A percentile compares a stretch with the other conserved stretches of the same genome.
phyloP scores from a whole-genome alignment of 306 rosid species.

The Rubus parviflorus region DNA sequence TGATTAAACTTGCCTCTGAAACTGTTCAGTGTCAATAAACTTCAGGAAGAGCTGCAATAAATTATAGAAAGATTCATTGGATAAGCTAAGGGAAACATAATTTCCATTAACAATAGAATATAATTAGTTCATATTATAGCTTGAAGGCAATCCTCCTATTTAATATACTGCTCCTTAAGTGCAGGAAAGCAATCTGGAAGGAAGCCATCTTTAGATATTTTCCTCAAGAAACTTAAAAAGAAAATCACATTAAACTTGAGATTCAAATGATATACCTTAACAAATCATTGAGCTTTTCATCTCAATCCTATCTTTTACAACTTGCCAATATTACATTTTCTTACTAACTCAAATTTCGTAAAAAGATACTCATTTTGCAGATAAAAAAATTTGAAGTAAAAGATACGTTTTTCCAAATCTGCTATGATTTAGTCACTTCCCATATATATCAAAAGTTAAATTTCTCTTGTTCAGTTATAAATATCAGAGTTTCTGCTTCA shows the following conservation, averaged over 20 bases:
- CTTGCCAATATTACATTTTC: not conserved
- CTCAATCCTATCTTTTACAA: not conserved
- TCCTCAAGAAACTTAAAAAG: not conserved
- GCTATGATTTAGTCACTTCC: not conserved
- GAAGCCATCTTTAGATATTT: not conserved
- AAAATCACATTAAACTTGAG: not conserved
- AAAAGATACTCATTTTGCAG: not conserved
- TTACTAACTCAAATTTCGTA: not conserved
- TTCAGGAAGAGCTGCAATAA: conserved; percentile 66
- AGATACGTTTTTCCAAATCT: not conserved
- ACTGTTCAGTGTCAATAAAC: conserved; percentile 90
- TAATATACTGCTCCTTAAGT: no score
- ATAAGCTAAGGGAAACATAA: not conserved
- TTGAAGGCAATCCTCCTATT: not conserved
- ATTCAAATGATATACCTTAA: not conserved
- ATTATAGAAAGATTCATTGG: conserved; percentile 17
- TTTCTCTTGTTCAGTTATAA: not conserved
- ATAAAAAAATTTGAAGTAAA: not conserved
- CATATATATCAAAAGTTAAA: not conserved
- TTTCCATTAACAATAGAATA: not conserved
- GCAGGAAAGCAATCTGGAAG: not conserved
- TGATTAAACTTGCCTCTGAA: conserved; percentile 68
- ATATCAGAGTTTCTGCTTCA: not conserved
- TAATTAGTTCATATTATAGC: not conserved
- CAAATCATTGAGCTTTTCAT: not conserved